Conservation (phyloP, 345 rosid genomes). For the Salix viminalis region DNA sequence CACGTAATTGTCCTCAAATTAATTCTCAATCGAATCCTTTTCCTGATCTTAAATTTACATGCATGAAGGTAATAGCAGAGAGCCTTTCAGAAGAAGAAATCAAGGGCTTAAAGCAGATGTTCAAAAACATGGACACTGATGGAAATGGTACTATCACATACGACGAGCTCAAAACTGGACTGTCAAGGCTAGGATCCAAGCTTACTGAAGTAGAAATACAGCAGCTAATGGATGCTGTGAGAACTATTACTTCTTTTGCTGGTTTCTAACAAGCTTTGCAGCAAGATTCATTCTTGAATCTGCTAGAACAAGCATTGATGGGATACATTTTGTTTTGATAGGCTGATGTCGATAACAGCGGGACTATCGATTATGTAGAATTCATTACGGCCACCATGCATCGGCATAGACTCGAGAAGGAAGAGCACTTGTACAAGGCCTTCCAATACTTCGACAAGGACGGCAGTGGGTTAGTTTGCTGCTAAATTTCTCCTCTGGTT, state of each 20-base stretch:
- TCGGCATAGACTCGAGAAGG: slow-evolving; percentile 26
- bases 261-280: background rate
- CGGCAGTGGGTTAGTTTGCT: slow-evolving; percentile 19
- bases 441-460: slow-evolving; percentile 31
- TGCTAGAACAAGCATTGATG: background rate
- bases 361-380: slow-evolving; percentile 25
- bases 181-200: slow-evolving; percentile 25
- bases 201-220: slow-evolving; percentile 25
- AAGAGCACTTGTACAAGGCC: slow-evolving; percentile 25
- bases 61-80: slow-evolving; percentile 27
- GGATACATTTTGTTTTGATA: background rate
- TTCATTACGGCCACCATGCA: slow-evolving; percentile 32
- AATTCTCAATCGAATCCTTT: background rate
- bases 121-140: slow-evolving; percentile 33
- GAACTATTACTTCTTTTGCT: background rate
- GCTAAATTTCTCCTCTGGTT: background rate
- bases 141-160: slow-evolving; percentile 33
- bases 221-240: slow-evolving; percentile 37
- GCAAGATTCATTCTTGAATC: background rate
- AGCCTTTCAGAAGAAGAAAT: slow-evolving; percentile 30
- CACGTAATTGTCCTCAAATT: background rate
- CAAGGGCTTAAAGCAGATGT: slow-evolving; percentile 32
- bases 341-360: slow-evolving; percentile 30
- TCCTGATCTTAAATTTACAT: background rate
- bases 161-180: slow-evolving; percentile 34